Percentiles rank a stretch among this genome's conserved stretches.
Conservation (phyloP, 2,329 filamentous ascomycete genomes). For the Sarocladium strictum region DNA sequence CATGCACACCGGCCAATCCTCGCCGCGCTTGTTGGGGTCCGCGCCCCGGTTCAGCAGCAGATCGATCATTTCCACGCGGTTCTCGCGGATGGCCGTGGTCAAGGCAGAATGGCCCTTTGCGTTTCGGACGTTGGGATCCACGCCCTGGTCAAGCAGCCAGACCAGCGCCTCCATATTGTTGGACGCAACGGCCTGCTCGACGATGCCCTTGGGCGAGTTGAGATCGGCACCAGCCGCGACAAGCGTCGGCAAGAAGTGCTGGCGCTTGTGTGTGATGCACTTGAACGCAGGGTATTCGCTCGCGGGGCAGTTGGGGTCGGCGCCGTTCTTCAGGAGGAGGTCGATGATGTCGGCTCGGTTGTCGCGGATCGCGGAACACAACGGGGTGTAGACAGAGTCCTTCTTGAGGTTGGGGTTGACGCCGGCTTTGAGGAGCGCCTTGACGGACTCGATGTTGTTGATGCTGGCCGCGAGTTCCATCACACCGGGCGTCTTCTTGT, state of each 20-base stretch:
- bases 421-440: slow-evolving; percentile 49
- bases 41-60: slow-evolving; percentile 52
- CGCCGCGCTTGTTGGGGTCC: slow-evolving; percentile 55
- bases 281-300: slow-evolving; percentile 63
- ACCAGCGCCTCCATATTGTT: slow-evolving; percentile 56
- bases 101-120: slow-evolving; percentile 54
- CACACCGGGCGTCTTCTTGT: slow-evolving; percentile 53
- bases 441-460: slow-evolving; percentile 58
- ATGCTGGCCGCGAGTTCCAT: slow-evolving; percentile 59
- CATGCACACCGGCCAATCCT: slow-evolving; percentile 68
- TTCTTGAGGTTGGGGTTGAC: slow-evolving; percentile 58
- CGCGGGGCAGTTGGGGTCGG: slow-evolving; percentile 57
- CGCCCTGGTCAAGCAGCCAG: slow-evolving; percentile 54
- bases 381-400: slow-evolving; percentile 61
- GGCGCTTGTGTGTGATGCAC: slow-evolving; percentile 59
- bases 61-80: slow-evolving; percentile 53
- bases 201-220: slow-evolving; percentile 54
- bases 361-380: slow-evolving; percentile 64
- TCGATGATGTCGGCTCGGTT: slow-evolving; percentile 56
- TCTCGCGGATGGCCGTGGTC: slow-evolving; percentile 59
- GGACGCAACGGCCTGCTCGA: slow-evolving; percentile 56
- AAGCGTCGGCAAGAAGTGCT: slow-evolving; percentile 54
- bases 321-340: slow-evolving; percentile 50
- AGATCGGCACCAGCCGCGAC: slow-evolving; percentile 56
- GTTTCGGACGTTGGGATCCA: slow-evolving; percentile 54